Conservation (phyloP, 2,329 filamentous ascomycete species). For the Hyphodiscus sp. region DNA sequence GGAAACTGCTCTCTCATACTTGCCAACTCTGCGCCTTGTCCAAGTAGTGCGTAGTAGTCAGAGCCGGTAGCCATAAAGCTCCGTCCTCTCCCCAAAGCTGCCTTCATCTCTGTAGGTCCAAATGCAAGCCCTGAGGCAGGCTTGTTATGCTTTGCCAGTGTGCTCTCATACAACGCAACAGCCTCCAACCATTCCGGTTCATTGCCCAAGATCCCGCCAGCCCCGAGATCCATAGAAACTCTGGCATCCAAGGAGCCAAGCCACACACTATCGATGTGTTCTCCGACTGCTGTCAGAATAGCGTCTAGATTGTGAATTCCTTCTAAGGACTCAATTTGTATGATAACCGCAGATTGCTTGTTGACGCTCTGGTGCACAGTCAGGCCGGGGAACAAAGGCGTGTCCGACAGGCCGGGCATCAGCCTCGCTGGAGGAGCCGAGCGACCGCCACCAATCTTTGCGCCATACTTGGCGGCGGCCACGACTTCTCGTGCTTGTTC, state of each 20-base stretch:
- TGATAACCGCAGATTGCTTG: conserved; percentile 41
- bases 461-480: conserved; percentile 39
- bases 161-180: conserved; percentile 32
- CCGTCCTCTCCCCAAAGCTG: conserved; percentile 16
- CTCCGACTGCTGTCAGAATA: conserved; percentile 39
- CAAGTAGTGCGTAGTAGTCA: conserved; percentile 12
- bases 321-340: conserved; percentile 40
- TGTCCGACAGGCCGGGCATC: conserved; percentile 36
- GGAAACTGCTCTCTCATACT: background rate
- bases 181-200: conserved; percentile 39
- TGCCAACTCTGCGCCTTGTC: background rate
- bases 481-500: conserved; percentile 38
- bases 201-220: conserved; percentile 25
- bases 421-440: conserved; percentile 41
- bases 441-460: conserved; percentile 33
- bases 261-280: conserved; percentile 41
- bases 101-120: conserved; percentile 17
- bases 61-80: conserved; percentile 15
- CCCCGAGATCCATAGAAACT: conserved; percentile 37
- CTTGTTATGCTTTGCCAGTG: conserved; percentile 41
- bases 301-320: conserved; percentile 43
- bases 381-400: conserved; percentile 24
- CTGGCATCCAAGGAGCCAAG: conserved; percentile 39
- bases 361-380: conserved; percentile 37
- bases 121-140: conserved; percentile 27